A percentile compares a stretch with the other conserved stretches of the same genome.
Conservation (phyloP, 257 asterid species). For the Plantago ovata region DNA sequence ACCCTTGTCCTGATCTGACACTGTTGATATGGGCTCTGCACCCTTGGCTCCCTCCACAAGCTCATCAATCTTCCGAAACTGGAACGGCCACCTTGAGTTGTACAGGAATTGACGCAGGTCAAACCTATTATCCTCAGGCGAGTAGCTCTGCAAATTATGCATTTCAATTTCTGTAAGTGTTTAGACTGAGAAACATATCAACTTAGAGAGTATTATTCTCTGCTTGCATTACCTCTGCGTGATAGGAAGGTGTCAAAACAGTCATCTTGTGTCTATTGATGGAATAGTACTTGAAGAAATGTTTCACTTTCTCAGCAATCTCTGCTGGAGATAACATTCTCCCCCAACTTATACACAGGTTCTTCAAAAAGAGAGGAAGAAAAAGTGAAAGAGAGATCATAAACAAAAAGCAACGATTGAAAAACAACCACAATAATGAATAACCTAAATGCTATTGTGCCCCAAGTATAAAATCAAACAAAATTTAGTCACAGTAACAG, state of each 20-base stretch:
- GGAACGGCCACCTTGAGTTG: slow-evolving; percentile 86
- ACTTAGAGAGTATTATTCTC: no score
- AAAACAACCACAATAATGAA: neutral
- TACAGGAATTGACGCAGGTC: slow-evolving; percentile 90
- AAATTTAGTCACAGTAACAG: no score
- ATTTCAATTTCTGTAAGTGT: neutral
- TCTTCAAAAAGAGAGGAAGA: slow-evolving; percentile 24
- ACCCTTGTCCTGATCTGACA: slow-evolving; percentile 41
- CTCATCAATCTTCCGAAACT: slow-evolving; percentile 77
- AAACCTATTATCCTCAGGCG: slow-evolving; percentile 89
- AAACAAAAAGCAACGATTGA: neutral
- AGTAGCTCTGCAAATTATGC: slow-evolving; percentile 48
- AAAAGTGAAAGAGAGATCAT: neutral
- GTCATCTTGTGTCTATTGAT: slow-evolving; percentile 76
- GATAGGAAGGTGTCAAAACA: slow-evolving; percentile 67
- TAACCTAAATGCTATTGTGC: no score
- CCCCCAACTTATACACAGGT: slow-evolving; percentile 69
- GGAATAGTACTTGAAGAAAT: slow-evolving; percentile 61
- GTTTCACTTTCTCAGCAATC: slow-evolving; percentile 64
- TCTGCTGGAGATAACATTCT: slow-evolving; percentile 46
- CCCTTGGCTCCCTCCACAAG: slow-evolving; percentile 41
- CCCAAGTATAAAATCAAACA: no score
- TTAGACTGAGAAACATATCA: no score
- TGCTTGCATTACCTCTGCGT: slow-evolving; percentile 48
- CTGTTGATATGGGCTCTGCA: slow-evolving; percentile 5